These are phyloP conservation scores for Colletotrichum sojae DNA, from an alignment of 2,329 filamentous ascomycete species.

Conservation along the genomic window DNA sequence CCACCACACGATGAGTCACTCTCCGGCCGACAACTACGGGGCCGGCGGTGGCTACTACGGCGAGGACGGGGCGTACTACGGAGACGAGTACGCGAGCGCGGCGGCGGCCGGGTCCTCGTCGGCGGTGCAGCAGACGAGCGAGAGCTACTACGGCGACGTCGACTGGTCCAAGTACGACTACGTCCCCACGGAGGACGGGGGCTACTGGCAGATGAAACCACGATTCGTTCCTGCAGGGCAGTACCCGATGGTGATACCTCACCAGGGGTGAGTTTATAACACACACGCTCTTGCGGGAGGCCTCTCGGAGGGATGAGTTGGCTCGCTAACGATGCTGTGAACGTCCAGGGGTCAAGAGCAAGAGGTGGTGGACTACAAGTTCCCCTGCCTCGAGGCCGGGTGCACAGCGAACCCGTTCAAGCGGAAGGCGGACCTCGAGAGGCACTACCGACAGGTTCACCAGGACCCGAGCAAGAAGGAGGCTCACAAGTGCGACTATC, in stretches of 20 bases:
- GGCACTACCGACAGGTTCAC: conserved; percentile 67
- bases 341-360: conserved; percentile 33
- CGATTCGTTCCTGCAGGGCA: conserved; percentile 38
- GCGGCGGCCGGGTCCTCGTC: conserved; percentile 26
- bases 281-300: conserved; percentile 7
- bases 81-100: conserved; percentile 28
- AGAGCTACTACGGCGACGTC: conserved; percentile 29
- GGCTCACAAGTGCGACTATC: conserved; percentile 66
- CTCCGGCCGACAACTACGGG: conserved; percentile 25
- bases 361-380: conserved; percentile 38
- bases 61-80: conserved; percentile 24
- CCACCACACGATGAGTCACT: conserved; percentile 34
- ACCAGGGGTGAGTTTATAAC: conserved; percentile 31
- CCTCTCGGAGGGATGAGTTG: conserved; percentile 3
- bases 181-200: conserved; percentile 39
- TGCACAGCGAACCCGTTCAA: conserved; percentile 64
- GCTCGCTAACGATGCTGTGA: conserved; percentile 27
- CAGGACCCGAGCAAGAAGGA: conserved; percentile 56
- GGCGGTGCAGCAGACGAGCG: conserved; percentile 24
- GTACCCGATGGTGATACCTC: conserved; percentile 38
- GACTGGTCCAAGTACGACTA: conserved; percentile 41
- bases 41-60: conserved; percentile 14
- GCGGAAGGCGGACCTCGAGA: conserved; percentile 68
- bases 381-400: conserved; percentile 53
- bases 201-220: conserved; percentile 40